phyloP scores from a whole-genome alignment of 805 yeast species.

The Candida michaelii region DNA sequence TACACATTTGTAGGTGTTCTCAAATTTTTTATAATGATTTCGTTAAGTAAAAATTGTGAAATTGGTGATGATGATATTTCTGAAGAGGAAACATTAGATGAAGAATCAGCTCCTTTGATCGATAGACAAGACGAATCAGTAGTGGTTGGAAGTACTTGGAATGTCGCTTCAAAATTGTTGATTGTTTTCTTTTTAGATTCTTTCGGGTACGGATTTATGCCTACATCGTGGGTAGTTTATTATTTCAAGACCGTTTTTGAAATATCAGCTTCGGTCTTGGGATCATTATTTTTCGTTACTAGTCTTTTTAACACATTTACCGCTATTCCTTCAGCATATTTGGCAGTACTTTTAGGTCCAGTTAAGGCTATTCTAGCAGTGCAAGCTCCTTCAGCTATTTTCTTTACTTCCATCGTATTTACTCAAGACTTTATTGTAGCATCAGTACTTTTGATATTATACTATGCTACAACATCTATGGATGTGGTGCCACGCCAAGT shows the following conservation, averaged over 20 bases:
- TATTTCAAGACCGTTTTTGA: conserved; percentile 63
- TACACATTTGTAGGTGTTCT: conserved; percentile 55
- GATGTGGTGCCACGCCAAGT: conserved; percentile 92
- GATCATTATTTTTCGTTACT: conserved; percentile 64
- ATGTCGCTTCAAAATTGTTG: conserved; percentile 40
- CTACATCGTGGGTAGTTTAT: conserved; percentile 84
- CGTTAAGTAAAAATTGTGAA: conserved; percentile 57
- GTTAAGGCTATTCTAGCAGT: conserved; percentile 70
- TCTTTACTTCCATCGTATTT: conserved; percentile 46
- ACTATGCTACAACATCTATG: conserved; percentile 72
- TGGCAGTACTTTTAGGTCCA: conserved; percentile 73
- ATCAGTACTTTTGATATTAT: conserved; percentile 49
- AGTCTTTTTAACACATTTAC: conserved; percentile 65
- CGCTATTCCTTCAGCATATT: conserved; percentile 71
- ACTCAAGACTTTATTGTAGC: conserved; percentile 41
- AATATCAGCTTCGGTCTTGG: conserved; percentile 58
- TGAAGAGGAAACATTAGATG: conserved; percentile 3
- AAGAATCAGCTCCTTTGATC: conserved; percentile 8
- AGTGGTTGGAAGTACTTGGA: conserved; percentile 10
- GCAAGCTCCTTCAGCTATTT: conserved; percentile 75
- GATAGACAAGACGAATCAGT: conserved; percentile 4
- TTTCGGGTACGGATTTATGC: conserved; percentile 85
- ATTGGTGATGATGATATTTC: conserved; percentile 16
- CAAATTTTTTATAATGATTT: conserved; percentile 51
- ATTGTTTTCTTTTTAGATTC: conserved; percentile 80